These are phyloP conservation scores for Aspergillus ibericus DNA, from an alignment of 2,329 filamentous ascomycete species.

Conservation along the genomic window DNA sequence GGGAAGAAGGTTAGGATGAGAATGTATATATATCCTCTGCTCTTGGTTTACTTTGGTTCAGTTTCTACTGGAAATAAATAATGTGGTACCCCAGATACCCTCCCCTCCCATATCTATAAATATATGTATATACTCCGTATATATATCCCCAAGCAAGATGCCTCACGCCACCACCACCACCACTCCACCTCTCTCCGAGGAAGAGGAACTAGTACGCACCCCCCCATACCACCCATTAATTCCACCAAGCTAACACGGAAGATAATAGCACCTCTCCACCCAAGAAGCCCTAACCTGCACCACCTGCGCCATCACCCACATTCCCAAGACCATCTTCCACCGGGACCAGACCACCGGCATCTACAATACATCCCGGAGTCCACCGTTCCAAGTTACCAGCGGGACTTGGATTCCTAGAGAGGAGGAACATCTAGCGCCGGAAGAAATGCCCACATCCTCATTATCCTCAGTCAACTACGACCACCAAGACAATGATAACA, in stretches of 20 bases:
- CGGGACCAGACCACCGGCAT: constrained; percentile 16
- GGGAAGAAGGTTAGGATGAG: too few relatives aligned
- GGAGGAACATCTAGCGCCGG: neutral
- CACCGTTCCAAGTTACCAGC: constrained; percentile 18
- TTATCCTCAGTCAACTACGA: neutral
- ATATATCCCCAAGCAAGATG: neutral
- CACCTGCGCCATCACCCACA: constrained; percentile 19
- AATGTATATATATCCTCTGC: too few relatives aligned
- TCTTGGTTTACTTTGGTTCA: too few relatives aligned
- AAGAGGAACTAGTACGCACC: neutral
- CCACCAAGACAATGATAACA: neutral
- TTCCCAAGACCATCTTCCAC: constrained; percentile 18
- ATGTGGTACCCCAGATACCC: too few relatives aligned
- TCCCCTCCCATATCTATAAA: too few relatives aligned
- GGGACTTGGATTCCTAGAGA: neutral
- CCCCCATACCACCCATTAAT: neutral
- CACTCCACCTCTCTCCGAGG: neutral
- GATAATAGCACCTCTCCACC: constrained; percentile 19
- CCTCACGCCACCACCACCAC: neutral
- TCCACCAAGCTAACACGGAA: neutral
- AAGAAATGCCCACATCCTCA: neutral
- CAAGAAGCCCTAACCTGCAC: constrained; percentile 29
- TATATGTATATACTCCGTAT: too few relatives aligned
- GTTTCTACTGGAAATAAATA: too few relatives aligned
- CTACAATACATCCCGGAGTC: constrained; percentile 20